Base-by-base conservation (phyloP, 192 early-diverging fungal genomes). In the Coemansia asiatica region DNA sequence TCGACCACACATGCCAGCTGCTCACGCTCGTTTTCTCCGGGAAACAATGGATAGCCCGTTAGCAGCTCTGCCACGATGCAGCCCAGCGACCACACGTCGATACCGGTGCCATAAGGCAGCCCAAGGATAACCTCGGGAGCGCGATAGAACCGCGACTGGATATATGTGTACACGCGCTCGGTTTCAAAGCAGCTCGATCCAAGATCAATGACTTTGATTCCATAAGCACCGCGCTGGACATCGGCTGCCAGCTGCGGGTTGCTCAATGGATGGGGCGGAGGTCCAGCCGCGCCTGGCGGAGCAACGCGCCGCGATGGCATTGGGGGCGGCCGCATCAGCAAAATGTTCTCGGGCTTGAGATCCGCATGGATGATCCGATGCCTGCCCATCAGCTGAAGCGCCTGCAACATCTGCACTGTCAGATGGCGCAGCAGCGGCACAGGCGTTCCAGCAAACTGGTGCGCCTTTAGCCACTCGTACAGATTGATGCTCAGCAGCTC, bases 161-260 rank as follows among this genome's bases (percentile, higher is more conserved):
- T 97, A 66, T 98, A 98, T 5, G 97, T 97, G 76, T 98, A 98
- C 36, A 97, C 90, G 69, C 92, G 89, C 74, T 98, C 95, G 55
- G 87, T 86, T 68, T 94, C 92, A 26, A 92, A 89, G 68, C 96
- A 98, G 75, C 91, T 93, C 64, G 91, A 93, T 33, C 97, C 97
- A 68, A 98, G 95, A 75, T 98, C 97, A 81, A 98, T 98, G 18
- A 98, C 95, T 85, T 98, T 98, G 78, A 98, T 94, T 27, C 81
- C 84, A 50, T 87, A 89, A 10, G 61, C 44, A 6, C 76, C 76
- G 29, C 76, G 72, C 48, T 68, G 63, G 44, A 77, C 70, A 36
- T 83, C 81, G 16, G 44, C 54, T 2, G 51, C 38, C 13, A 82
- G 71, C 71, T 76, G 80, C 64, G 71, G 71, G 49, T 70, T 62